Percentiles rank a stretch among this genome's conserved stretches.
Conservation (phyloP, 2,329 filamentous ascomycete genomes). For the Microcera coccophila region DNA sequence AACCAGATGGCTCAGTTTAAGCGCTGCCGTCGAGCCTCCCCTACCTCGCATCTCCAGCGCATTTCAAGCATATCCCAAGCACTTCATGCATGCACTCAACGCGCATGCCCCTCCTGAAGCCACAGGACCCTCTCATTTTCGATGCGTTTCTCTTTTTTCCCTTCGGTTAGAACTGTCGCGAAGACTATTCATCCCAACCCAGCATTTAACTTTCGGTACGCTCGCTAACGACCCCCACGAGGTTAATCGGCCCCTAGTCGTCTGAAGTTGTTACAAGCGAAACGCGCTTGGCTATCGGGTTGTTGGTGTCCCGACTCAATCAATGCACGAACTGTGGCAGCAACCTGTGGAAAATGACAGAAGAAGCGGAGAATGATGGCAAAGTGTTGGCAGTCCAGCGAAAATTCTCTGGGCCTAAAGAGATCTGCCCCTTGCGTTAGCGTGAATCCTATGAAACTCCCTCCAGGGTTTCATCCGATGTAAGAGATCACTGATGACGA, state of each 20-base stretch:
- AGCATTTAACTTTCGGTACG: not conserved
- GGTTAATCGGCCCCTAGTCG: not conserved
- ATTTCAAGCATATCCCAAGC: too few relatives aligned
- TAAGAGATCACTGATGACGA: not conserved
- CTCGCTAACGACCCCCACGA: not conserved
- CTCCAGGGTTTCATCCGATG: not conserved
- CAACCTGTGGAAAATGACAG: not conserved
- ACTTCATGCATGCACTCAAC: not conserved
- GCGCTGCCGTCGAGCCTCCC: not conserved
- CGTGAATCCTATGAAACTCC: not conserved
- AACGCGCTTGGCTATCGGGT: not conserved
- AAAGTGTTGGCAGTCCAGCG: not conserved
- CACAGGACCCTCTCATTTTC: not conserved
- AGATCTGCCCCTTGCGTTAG: not conserved
- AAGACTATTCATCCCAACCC: not conserved
- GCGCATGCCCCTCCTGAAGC: not conserved
- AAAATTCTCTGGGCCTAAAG: not conserved
- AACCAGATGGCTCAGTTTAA: not conserved
- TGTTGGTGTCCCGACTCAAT: not conserved
- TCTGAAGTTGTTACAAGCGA: slow-evolving; percentile 1
- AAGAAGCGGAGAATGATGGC: not conserved
- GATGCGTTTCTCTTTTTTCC: not conserved
- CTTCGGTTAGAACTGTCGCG: not conserved
- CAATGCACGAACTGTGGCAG: not conserved
- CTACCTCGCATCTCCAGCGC: not conserved